Percentiles rank a stretch among this genome's conserved stretches.
Evolutionary conservation across 306 rosid species (phyloP).

Genomic region (Inga leiocalycina): DNA sequence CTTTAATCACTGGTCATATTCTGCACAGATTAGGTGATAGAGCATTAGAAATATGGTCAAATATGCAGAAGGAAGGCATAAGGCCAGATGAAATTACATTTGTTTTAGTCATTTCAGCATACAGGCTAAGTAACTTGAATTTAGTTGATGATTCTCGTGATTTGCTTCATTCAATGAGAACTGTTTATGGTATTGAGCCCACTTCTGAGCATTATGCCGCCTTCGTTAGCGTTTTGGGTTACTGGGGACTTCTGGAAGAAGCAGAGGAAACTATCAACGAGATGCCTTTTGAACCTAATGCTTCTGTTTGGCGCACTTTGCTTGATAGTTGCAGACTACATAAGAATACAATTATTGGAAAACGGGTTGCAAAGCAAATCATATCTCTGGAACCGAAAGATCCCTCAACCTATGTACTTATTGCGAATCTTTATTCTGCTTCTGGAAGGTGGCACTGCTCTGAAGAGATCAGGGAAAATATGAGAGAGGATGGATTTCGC

Average conservation of each 20-base stretch:
- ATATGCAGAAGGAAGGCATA: slow-evolving; percentile 67
- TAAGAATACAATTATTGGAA: slow-evolving; percentile 56
- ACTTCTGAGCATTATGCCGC: slow-evolving; percentile 71
- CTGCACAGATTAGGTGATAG: slow-evolving; percentile 72
- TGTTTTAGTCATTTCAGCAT: slow-evolving; percentile 74
- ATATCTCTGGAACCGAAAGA: slow-evolving; percentile 72
- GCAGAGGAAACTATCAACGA: slow-evolving; percentile 67
- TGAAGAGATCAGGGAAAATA: slow-evolving; percentile 64
- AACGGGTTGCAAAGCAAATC: slow-evolving; percentile 56
- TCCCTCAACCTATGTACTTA: slow-evolving; percentile 70
- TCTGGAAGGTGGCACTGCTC: slow-evolving; percentile 89
- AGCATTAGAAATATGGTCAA: slow-evolving; percentile 68
- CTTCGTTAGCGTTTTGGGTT: slow-evolving; percentile 81
- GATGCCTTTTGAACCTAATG: slow-evolving; percentile 65
- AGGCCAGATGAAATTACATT: slow-evolving; percentile 65
- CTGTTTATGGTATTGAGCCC: slow-evolving; percentile 54
- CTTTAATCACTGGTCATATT: slow-evolving; percentile 73
- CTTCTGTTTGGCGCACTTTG: slow-evolving; percentile 80
- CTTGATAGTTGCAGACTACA: slow-evolving; percentile 73
- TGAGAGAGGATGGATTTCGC: slow-evolving; percentile 74
- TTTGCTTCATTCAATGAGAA: slow-evolving; percentile 66
- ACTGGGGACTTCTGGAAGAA: slow-evolving; percentile 81
- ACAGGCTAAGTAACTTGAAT: slow-evolving; percentile 58
- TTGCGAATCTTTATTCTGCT: slow-evolving; percentile 85
- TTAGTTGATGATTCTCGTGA: slow-evolving; percentile 64